A percentile compares a stretch with the other conserved stretches of the same genome.
These are phyloP conservation scores for Bathelium albidoporum DNA, from an alignment of 495 filamentous ascomycete genomes.

Conservation along the genomic window DNA sequence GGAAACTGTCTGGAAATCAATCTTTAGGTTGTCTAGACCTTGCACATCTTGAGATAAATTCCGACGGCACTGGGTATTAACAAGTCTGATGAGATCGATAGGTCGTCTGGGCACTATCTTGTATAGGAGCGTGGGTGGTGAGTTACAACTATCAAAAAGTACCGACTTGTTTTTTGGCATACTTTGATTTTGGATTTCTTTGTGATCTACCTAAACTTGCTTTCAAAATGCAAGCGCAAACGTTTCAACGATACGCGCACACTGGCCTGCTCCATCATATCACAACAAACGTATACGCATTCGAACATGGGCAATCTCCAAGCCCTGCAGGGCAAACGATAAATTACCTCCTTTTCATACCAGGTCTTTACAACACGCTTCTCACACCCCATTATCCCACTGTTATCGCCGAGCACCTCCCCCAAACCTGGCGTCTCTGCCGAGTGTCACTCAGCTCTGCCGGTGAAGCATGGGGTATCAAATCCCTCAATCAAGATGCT, in stretches of 20 bases:
- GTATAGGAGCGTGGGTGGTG: background rate
- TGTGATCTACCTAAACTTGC: background rate
- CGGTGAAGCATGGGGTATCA: slow-evolving; percentile 64
- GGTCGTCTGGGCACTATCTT: too few relatives aligned
- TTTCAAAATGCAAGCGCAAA: background rate
- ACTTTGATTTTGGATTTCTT: background rate
- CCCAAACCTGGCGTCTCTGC: slow-evolving; percentile 53
- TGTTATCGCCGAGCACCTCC: slow-evolving; percentile 44
- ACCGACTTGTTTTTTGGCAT: too few relatives aligned
- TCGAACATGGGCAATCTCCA: slow-evolving; percentile 40
- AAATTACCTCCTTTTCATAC: slow-evolving; percentile 73
- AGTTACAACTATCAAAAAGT: background rate
- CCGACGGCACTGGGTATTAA: too few relatives aligned
- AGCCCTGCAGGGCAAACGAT: too few relatives aligned
- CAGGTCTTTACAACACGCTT: slow-evolving; percentile 73
- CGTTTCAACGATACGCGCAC: slow-evolving; percentile 19
- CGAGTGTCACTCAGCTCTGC: slow-evolving; percentile 51
- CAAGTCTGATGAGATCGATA: too few relatives aligned
- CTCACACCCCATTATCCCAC: slow-evolving; percentile 55
- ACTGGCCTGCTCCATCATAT: slow-evolving; percentile 51
- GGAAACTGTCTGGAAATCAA: too few relatives aligned
- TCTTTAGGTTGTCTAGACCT: too few relatives aligned
- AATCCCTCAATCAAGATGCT: slow-evolving; percentile 58
- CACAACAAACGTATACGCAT: slow-evolving; percentile 46
- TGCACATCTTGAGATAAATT: too few relatives aligned